A percentile compares a stretch with the other conserved stretches of the same genome.
Evolutionary conservation across 2,329 filamentous ascomycete species (phyloP).

Genomic region (Xylaria sp.): DNA sequence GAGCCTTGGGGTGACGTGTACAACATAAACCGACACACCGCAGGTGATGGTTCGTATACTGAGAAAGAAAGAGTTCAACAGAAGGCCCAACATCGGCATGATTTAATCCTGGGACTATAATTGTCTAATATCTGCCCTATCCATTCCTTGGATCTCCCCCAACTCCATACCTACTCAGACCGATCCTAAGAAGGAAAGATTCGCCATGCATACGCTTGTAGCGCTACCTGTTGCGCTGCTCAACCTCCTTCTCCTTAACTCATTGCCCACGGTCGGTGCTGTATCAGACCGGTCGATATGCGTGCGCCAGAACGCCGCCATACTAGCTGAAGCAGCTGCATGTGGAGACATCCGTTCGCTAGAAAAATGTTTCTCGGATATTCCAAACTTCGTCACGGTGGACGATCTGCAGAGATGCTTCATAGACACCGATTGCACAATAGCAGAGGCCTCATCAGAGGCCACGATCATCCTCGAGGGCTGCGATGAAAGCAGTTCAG

Average conservation of each 20-base stretch:
- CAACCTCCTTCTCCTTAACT: slow-evolving; percentile 50
- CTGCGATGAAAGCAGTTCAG: slow-evolving; percentile 45
- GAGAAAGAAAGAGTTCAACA: background rate
- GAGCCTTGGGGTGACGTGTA: slow-evolving; percentile 6
- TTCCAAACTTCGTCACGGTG: slow-evolving; percentile 46
- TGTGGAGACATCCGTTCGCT: slow-evolving; percentile 58
- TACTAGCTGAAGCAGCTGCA: slow-evolving; percentile 54
- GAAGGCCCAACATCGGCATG: background rate
- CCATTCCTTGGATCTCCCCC: background rate
- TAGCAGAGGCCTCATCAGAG: slow-evolving; percentile 51
- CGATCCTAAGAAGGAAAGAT: background rate
- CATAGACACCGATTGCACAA: slow-evolving; percentile 51
- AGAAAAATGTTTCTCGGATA: slow-evolving; percentile 54
- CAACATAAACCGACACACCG: slow-evolving; percentile 8
- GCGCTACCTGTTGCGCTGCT: slow-evolving; percentile 47
- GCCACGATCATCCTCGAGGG: slow-evolving; percentile 48
- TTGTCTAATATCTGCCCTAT: slow-evolving; percentile 13
- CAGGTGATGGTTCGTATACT: background rate
- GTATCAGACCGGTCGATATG: slow-evolving; percentile 51
- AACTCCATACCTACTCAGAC: background rate
- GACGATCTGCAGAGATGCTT: slow-evolving; percentile 54
- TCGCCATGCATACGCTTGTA: slow-evolving; percentile 36
- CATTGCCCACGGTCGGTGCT: slow-evolving; percentile 44
- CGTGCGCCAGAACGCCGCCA: slow-evolving; percentile 52
- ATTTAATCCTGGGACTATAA: background rate